Evolutionary conservation across 2,329 filamentous ascomycete species (phyloP), one percentile per base, ranked within the genome.

Genomic region (Samsoniella hepiali): DNA sequence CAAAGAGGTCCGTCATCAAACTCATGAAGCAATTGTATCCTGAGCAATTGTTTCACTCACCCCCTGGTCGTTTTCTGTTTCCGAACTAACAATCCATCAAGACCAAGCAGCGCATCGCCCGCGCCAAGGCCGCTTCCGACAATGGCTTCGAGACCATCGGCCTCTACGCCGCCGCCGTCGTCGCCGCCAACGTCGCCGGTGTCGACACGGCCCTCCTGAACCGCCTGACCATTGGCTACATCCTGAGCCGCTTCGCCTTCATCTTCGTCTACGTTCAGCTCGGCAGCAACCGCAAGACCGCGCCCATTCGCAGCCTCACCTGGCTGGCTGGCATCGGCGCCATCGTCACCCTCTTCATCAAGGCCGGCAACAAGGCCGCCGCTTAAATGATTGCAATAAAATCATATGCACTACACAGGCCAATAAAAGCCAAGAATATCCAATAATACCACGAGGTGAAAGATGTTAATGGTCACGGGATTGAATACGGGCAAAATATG

Each of bases 101-200:
- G 71, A 78, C 77, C 32, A 83, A 88, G 69, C 86, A 85, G 69
- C 78, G 79, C 60, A 76, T 82, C 36, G 71, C 86, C 49, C 80
- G 84, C 57, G 78, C 81, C 34, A 81, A 88, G 69, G 81, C 82
- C 29, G 79, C 81, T 5, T 68, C 73, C 6, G 69, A 72, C 45
- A 82, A 82, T 68, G 76, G 73, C 65, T 74, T 79, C 65, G 79
- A 82, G 71, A 78, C 76, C 3, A 65, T 82, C 11, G 77, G 76
- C 55, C 68, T 79, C 66, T 81, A 75, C 68, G 75, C 78, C 13
- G 75, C 75, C 3, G 76, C 71, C 47, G 74, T 84, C 22, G 72
- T 78, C 44, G 81, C 81, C 17, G 81, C 77, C 66, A 82, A 81
- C 69, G 69, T 72, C n/a, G 73, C 79, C 6, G 74, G 76, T 29